Percentiles rank a stretch among this genome's conserved stretches.
Evolutionary conservation across 2,329 filamentous ascomycete species (phyloP).

Genomic region (Cladosporium sp.): DNA sequence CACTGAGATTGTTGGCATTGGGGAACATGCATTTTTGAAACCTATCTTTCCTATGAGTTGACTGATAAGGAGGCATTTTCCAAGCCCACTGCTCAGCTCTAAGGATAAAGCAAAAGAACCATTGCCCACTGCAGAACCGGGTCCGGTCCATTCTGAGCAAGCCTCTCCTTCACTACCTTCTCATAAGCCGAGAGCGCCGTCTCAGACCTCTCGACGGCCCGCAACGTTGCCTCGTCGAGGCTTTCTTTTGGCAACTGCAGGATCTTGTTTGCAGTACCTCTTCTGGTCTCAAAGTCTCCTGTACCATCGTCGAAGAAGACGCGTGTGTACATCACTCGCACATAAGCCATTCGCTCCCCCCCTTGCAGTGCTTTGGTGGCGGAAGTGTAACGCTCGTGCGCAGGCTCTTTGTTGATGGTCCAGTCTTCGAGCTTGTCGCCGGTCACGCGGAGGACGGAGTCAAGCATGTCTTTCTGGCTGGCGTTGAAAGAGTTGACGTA

Average conservation of each 20-base stretch:
- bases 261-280: constrained; percentile 45
- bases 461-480: constrained; percentile 61
- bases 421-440: constrained; percentile 57
- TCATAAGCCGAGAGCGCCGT: background rate
- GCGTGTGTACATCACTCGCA: constrained; percentile 51
- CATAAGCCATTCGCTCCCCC: constrained; percentile 44
- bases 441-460: constrained; percentile 55
- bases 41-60: no score
- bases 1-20: no score
- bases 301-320: constrained; percentile 42
- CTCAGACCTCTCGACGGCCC: constrained; percentile 36
- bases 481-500: constrained; percentile 54
- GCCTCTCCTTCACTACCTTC: background rate
- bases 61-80: no score
- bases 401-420: constrained; percentile 48
- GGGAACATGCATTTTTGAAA: no score
- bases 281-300: constrained; percentile 35
- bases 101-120: no score
- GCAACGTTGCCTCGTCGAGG: constrained; percentile 52
- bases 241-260: constrained; percentile 57
- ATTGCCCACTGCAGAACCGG: no score
- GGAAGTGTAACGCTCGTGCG: constrained; percentile 45
- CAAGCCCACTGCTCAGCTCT: no score
- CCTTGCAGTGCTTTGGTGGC: constrained; percentile 42
- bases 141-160: constrained; percentile 1